Base-by-base conservation (phyloP, 2,329 filamentous ascomycete species). In the Neoarthrinium moseri region DNA sequence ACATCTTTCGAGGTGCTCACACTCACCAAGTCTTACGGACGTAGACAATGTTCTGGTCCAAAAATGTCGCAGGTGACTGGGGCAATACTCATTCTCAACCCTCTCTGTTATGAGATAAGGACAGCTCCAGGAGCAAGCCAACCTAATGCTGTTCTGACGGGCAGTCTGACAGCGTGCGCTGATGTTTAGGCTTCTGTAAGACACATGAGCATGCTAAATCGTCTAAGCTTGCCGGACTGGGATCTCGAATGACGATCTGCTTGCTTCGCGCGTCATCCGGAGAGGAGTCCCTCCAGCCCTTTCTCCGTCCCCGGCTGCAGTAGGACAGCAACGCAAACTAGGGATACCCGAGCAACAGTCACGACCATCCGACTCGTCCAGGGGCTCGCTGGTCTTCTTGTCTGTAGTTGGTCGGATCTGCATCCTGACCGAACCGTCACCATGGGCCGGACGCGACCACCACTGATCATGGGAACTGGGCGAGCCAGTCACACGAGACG, bases 231-330 rank as follows among this genome's bases (percentile, higher is more conserved):
- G n/a, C n/a, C n/a, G n/a, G n/a, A 23, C 41, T 18, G 29, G 41
- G 35, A 30, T 45, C 17, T 45, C 21, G 34, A 45, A 45, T 45
- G 43, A 45, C 18, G 43, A 45, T 45, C 43, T 17, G 38, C 43
- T 15, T 36, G 30, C 22, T 44, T 44, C 20, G 41, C 23, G 29
- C 41, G 15, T 13, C 10, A 40, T 44, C 24, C 41, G 41, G 24
- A 21, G 20, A n/a, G 8, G 8, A 8, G n/a, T n/a, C n/a, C n/a
- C n/a, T n/a, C n/a, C n/a, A n/a, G n/a, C n/a, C n/a, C n/a, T n/a
- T n/a, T n/a, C n/a, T n/a, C n/a, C n/a, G n/a, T n/a, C n/a, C n/a
- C n/a, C n/a, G n/a, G n/a, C n/a, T n/a, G n/a, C n/a, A n/a, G n/a
- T n/a, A n/a, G n/a, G n/a, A n/a, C n/a, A n/a, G n/a, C n/a, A n/a